Evolutionary conservation across 805 yeast genomes (phyloP).

Genomic region (Wickerhamomyces subpelliculosus): DNA sequence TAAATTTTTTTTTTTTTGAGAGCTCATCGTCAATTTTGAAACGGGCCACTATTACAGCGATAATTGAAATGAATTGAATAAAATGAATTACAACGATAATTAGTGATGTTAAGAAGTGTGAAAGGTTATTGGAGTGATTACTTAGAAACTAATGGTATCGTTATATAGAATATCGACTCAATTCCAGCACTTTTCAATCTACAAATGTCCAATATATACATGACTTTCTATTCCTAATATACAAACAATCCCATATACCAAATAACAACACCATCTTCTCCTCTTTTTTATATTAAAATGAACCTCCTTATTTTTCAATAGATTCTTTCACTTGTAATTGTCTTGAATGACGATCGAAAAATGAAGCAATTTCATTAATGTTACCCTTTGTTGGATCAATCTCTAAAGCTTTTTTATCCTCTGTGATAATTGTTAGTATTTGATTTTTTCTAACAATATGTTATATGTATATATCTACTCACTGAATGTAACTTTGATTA

Average conservation of each 20-base stretch:
- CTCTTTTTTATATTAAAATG: neutral
- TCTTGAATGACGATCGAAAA: conserved; percentile 79
- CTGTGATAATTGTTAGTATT: conserved; percentile 13
- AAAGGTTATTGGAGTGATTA: too few species aligned
- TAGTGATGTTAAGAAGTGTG: too few species aligned
- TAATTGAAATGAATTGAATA: too few species aligned
- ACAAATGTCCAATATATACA: too few species aligned
- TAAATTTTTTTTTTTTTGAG: neutral
- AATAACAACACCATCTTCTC: too few species aligned
- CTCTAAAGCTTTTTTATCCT: conserved; percentile 67
- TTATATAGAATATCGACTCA: too few species aligned
- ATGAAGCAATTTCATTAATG: conserved; percentile 55
- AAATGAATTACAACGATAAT: too few species aligned
- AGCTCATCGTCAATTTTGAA: neutral
- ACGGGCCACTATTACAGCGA: neutral
- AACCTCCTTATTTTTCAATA: conserved; percentile 31
- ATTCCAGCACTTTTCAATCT: too few species aligned
- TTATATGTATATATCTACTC: conserved; percentile 9
- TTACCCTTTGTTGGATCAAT: conserved; percentile 55
- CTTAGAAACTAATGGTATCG: too few species aligned
- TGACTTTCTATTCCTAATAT: neutral
- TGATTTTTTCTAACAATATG: neutral
- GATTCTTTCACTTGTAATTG: conserved; percentile 69
- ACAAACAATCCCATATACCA: neutral
- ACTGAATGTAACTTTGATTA: conserved; percentile 67